phyloP scores from a whole-genome alignment of 2,329 filamentous ascomycete species.

The Myriosclerotinia curreyana region DNA sequence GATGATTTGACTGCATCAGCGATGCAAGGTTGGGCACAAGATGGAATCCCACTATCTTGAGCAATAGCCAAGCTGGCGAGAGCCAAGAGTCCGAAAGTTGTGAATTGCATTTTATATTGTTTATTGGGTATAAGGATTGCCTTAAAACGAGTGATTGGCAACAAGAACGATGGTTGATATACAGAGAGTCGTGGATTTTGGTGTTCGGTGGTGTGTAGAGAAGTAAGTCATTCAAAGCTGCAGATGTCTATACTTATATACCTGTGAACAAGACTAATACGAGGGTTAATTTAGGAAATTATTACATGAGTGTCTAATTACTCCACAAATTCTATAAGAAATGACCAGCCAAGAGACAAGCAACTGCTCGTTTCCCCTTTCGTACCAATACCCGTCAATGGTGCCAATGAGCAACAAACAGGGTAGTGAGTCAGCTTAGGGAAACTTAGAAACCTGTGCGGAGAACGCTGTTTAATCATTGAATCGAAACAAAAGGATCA shows the following conservation, averaged over 20 bases:
- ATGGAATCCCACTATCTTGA: conserved; percentile 15
- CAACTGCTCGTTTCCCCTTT: conserved; percentile 2
- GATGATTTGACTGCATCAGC: neutral
- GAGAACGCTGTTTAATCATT: conserved; percentile 8
- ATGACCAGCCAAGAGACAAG: conserved; percentile 7
- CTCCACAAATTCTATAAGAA: neutral
- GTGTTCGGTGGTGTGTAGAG: neutral
- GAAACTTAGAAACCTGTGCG: neutral
- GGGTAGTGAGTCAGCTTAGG: conserved; percentile 3
- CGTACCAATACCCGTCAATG: conserved; percentile 10
- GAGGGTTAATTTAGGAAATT: conserved; percentile 7
- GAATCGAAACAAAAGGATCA: neutral
- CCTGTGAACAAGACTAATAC: conserved; percentile 1
- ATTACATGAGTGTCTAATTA: conserved; percentile 9
- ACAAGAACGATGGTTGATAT: conserved; percentile 3
- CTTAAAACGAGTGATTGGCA: conserved; percentile 22
- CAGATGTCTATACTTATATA: conserved; percentile 17
- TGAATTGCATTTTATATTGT: conserved; percentile 19
- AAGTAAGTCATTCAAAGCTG: conserved; percentile 7
- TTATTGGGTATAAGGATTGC: conserved; percentile 7
- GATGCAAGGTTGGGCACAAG: conserved; percentile 19
- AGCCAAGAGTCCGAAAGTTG: conserved; percentile 16
- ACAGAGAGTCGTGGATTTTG: neutral
- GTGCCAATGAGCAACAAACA: conserved; percentile 15
- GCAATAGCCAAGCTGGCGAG: conserved; percentile 14